Evolutionary conservation across 208 protist genomes (phyloP).

Genomic region (Herpetomonas samuelpessoai): DNA sequence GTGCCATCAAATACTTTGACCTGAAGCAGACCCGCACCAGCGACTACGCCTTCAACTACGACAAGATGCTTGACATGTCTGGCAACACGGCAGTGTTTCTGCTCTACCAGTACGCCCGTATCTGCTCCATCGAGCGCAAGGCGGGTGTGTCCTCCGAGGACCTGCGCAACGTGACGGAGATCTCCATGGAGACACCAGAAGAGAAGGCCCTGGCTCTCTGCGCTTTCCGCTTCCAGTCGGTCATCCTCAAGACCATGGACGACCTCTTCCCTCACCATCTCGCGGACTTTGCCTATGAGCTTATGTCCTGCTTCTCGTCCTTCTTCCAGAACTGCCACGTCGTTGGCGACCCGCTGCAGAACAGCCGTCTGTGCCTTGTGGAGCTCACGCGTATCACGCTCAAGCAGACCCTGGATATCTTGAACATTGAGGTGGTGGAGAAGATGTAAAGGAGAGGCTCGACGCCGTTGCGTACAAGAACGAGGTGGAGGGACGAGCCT

Average conservation of each 20-base stretch:
- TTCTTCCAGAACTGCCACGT: slow-evolving; percentile 95
- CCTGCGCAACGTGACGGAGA: slow-evolving; percentile 42
- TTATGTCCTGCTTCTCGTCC: slow-evolving; percentile 92
- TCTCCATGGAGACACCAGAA: slow-evolving; percentile 74
- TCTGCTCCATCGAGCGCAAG: slow-evolving; percentile 94
- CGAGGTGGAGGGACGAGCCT: no score
- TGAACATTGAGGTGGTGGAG: slow-evolving; percentile 91
- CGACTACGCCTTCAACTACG: slow-evolving; percentile 96
- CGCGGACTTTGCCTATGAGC: slow-evolving; percentile 96
- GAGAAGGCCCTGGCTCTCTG: slow-evolving; percentile 87
- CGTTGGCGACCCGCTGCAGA: slow-evolving; percentile 76
- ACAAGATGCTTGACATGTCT: slow-evolving; percentile 95
- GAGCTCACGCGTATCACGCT: slow-evolving; percentile 90
- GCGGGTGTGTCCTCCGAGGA: slow-evolving; percentile 64
- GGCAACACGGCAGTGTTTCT: slow-evolving; percentile 98
- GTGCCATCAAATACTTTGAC: slow-evolving; percentile 98
- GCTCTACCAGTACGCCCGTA: slow-evolving; percentile 97
- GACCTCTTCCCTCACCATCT: slow-evolving; percentile 94
- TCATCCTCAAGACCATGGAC: slow-evolving; percentile 84
- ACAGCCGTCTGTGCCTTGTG: slow-evolving; percentile 89
- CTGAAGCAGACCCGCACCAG: slow-evolving; percentile 91
- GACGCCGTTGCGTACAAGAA: no score
- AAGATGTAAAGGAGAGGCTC: slow-evolving; percentile 50
- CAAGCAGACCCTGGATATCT: slow-evolving; percentile 87
- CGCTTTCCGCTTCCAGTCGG: slow-evolving; percentile 84